Conservation (phyloP, 2,329 filamentous ascomycete species). For the Coniochaeta ligniaria region DNA sequence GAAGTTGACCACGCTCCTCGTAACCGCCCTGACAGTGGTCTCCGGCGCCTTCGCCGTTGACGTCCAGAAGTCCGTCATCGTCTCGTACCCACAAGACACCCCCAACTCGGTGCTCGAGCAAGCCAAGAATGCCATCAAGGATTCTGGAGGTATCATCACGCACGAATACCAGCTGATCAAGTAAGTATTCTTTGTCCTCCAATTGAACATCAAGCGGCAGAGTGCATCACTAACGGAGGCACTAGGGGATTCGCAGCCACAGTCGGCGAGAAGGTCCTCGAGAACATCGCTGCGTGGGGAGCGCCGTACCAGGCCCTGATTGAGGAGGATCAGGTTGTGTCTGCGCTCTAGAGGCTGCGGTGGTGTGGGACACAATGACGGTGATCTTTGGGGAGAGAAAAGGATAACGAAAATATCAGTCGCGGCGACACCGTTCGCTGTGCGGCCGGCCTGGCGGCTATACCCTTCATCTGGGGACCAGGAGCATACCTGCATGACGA, state of each 20-base stretch:
- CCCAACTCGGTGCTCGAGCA: conserved; percentile 60
- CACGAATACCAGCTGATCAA: conserved; percentile 66
- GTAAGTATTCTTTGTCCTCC: conserved; percentile 40
- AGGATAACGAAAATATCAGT: background rate
- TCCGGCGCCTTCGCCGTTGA: conserved; percentile 57
- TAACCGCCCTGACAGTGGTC: conserved; percentile 49
- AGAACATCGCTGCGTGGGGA: conserved; percentile 58
- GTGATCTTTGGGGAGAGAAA: background rate
- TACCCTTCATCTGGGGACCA: background rate
- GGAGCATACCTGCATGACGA: background rate
- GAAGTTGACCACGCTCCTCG: conserved; percentile 51
- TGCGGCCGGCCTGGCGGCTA: background rate
- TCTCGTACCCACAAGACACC: conserved; percentile 67
- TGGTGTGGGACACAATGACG: too few relatives aligned
- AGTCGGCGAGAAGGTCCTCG: conserved; percentile 61
- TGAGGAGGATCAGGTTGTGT: conserved; percentile 70
- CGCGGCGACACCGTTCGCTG: too few relatives aligned
- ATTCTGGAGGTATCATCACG: conserved; percentile 69
- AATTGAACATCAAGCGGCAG: background rate
- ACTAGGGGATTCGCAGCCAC: conserved; percentile 70
- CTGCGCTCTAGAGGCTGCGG: conserved; percentile 22
- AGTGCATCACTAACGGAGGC: background rate
- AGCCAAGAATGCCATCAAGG: conserved; percentile 63
- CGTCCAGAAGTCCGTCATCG: conserved; percentile 64
- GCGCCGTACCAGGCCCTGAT: conserved; percentile 55